Evolutionary conservation across 2,329 filamentous ascomycete species (phyloP).

Genomic region (Stemphylium vesicarium): DNA sequence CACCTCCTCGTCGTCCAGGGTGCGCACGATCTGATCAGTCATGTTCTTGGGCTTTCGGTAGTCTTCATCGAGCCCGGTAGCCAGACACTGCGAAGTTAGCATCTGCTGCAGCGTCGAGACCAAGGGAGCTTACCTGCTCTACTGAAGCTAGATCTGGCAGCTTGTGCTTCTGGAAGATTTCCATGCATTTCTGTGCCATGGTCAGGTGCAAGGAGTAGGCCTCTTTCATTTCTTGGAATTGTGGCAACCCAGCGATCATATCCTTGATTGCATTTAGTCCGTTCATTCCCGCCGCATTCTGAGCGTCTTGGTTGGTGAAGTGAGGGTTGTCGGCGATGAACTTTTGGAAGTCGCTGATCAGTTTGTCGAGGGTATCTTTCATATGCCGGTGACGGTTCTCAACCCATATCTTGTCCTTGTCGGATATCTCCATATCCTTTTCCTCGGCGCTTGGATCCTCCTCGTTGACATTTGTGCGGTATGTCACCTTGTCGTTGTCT

Average conservation of each 20-base stretch:
- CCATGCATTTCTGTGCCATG: constrained; percentile 98
- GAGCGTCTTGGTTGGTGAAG: constrained; percentile 76
- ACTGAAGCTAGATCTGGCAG: constrained; percentile 84
- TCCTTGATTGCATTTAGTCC: constrained; percentile 92
- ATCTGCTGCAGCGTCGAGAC: background rate
- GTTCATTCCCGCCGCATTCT: constrained; percentile 76
- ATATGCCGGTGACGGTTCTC: constrained; percentile 94
- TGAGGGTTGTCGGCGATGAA: constrained; percentile 92
- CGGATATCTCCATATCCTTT: constrained; percentile 89
- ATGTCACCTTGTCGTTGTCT: constrained; percentile 87
- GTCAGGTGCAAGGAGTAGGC: constrained; percentile 91
- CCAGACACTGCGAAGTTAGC: constrained; percentile 64
- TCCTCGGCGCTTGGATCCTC: constrained; percentile 73
- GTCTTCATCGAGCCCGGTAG: constrained; percentile 92
- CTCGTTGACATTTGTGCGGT: constrained; percentile 79
- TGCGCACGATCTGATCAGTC: constrained; percentile 80
- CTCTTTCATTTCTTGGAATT: constrained; percentile 95
- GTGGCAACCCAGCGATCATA: constrained; percentile 92
- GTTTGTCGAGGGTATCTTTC: constrained; percentile 94
- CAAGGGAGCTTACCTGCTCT: constrained; percentile 68
- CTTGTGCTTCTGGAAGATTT: constrained; percentile 83
- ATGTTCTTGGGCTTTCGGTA: constrained; percentile 89
- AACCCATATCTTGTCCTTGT: constrained; percentile 94
- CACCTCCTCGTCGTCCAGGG: constrained; percentile 85
- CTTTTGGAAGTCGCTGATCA: constrained; percentile 90